Evolutionary conservation across 2,329 filamentous ascomycete genomes (phyloP), one percentile per base, ranked within the genome.

Genomic region (Stagonosporopsis cucurbitacearum): DNA sequence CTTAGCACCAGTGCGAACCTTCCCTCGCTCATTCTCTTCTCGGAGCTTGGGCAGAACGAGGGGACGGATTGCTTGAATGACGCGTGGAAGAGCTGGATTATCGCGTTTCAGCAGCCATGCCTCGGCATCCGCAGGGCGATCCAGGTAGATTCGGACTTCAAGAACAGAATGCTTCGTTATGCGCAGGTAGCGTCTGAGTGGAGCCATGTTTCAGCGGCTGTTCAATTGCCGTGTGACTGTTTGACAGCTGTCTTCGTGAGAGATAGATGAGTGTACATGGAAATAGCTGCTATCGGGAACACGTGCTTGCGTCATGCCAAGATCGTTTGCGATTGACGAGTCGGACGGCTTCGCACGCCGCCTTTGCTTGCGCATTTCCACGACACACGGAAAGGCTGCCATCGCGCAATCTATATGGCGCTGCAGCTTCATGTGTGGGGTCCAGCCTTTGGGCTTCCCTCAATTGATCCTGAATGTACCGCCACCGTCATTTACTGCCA

Each of bases 61-160:
- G 1, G 92, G 94, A 9, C 90, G 89, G 49, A 98, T 88, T 57
- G 88, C 89, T 72, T 91, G 86, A 56, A 99, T 92, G 66, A 98
- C 88, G 62, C 88, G 89, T 35, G 89, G 87, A 13, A 99, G 84
- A 15, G 94, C 84, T 3, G 90, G 87, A 65, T 92, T 82, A 62
- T 88, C 86, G 32, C 89, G 83, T 67, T 90, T 89, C 62, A 96
- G 84, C 17, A 99, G 85, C 87, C 96, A 97, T 70, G 88, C 88
- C 63, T 91, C 86, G 22, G 87, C 86, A 58, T 96, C 86, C 12
- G 89, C 86, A 0, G 95, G 95, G 67, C 94, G 93, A 63, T 98
- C 94, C 42, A 97, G 86, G 76, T 98, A 98, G 65, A 99, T 95
- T 63, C 93, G 92, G 62, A 91, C 92, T 82, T 99, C 95, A n/a